Evolutionary conservation across 345 rosid species (phyloP), one percentile per base, ranked within the genome.

Genomic region (Carallia pectinifolia): DNA sequence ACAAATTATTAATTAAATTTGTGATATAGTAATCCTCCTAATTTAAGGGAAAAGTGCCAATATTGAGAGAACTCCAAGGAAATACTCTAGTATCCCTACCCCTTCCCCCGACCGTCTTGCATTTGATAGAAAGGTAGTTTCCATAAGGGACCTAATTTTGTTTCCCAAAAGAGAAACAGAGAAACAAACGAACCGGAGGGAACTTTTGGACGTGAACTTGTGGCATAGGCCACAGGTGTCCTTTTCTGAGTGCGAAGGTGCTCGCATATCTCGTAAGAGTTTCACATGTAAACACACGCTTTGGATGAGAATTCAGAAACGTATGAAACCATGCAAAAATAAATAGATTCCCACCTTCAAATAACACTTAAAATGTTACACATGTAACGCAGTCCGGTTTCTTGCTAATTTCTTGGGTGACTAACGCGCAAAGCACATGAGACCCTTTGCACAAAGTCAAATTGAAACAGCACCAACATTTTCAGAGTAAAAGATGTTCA

Each of bases 311-410:
- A 36, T 2, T 69, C 29, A 6, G 17, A 61, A 36, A 61, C 58
- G 65, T 69, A 65, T 44, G 72, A 69, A 59, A 56, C 56, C 53
- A 68, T 27, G 64, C 71, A 68, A 40, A 48, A 38, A 44, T 2
- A 6, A 54, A 2, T 19, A 19, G 19, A 55, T 13, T 9, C 2
- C 5, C 2, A 3, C 0, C 10, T 5, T 13, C 12, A 27, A 23
- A 13, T 12, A 10, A 44, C 0, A 2, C 3, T 15, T 10, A 44
- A 12, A 44, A 44, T 44, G 50, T 44, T 44, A 3, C 50, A 40
- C 47, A 13, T 44, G 50, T 44, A 44, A 44, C 33, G 16, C 31
- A 34, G 18, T 59, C 44, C 61, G 15, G 48, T 50, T 70, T 61
- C 73, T 61, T 23, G 36, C 50, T 7, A 8, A 34, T 55, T 62